Evolutionary conservation across 352 stramenopile genomes (phyloP).

Genomic region (Pythium angustatum): DNA sequence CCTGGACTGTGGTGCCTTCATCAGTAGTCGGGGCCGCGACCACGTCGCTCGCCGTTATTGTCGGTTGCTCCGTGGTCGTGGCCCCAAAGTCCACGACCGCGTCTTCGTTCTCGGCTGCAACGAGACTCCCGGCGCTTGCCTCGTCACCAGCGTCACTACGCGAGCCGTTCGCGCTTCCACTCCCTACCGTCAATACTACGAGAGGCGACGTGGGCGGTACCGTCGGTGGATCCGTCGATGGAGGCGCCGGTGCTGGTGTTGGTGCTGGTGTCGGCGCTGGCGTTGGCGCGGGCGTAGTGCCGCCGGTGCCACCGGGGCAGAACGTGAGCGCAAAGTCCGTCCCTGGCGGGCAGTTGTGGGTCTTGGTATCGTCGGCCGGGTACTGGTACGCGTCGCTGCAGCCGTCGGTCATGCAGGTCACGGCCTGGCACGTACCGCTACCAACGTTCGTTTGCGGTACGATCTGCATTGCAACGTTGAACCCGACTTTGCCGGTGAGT

Average conservation of each 20-base stretch:
- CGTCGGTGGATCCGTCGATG: neutral
- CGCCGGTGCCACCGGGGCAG: slow-evolving; percentile 48
- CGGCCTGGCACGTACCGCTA: slow-evolving; percentile 38
- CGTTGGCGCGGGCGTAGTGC: slow-evolving; percentile 16
- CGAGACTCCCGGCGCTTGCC: neutral
- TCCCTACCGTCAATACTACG: neutral
- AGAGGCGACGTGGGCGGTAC: neutral
- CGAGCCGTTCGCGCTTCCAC: neutral
- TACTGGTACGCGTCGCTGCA: slow-evolving; percentile 63
- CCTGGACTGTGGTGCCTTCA: slow-evolving; percentile 15
- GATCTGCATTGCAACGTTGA: slow-evolving; percentile 67
- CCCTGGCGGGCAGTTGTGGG: slow-evolving; percentile 49
- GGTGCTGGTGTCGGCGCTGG: slow-evolving; percentile 25
- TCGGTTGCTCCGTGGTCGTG: neutral
- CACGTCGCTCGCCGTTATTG: neutral
- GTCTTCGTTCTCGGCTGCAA: slow-evolving; percentile 17
- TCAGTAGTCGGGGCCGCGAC: neutral
- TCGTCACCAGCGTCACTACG: neutral
- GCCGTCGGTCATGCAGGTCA: slow-evolving; percentile 52
- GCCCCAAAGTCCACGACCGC: slow-evolving; percentile 7
- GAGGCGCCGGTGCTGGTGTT: neutral
- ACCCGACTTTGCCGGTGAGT: slow-evolving; percentile 54
- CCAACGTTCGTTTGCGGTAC: slow-evolving; percentile 45
- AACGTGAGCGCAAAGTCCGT: slow-evolving; percentile 71
- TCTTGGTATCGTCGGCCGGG: slow-evolving; percentile 62